These are phyloP conservation scores for Porpolomopsis calyptriformis DNA, from an alignment of 768 basidiomycete genomes.

Conservation along the genomic window DNA sequence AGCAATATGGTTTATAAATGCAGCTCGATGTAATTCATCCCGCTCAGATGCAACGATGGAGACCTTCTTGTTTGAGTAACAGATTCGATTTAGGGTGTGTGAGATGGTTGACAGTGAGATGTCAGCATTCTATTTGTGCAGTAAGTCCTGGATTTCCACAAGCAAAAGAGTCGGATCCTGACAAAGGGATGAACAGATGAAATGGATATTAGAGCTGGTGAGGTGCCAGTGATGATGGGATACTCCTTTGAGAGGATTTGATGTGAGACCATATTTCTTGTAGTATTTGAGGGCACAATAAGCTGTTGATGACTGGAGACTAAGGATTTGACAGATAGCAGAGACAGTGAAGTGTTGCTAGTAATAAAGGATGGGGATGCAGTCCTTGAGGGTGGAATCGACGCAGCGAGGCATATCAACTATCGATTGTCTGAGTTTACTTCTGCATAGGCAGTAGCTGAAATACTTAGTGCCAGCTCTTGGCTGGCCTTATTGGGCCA, in stretches of 20 bases:
- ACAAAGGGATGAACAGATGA: conserved; percentile 1
- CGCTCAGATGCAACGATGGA: conserved; percentile 1
- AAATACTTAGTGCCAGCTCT: no score
- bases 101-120: conserved; percentile 1
- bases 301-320: conserved; percentile 12
- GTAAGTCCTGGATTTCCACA: neutral
- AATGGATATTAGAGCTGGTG: conserved; percentile 5
- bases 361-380: conserved; percentile 12
- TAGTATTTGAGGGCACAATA: conserved; percentile 7
- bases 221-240: conserved; percentile 2
- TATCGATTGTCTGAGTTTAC: no score
- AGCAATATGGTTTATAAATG: conserved; percentile 4
- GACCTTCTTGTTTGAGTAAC: neutral
- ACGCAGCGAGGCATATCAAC: conserved; percentile 1
- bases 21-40: neutral
- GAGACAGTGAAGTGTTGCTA: conserved; percentile 9
- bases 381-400: conserved; percentile 10
- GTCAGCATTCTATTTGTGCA: neutral
- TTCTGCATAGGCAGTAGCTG: no score
- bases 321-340: conserved; percentile 14
- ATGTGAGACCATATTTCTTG: neutral
- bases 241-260: conserved; percentile 4
- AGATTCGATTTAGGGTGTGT: neutral
- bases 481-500: no score
- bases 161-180: conserved; percentile 8